phyloP scores from a whole-genome alignment of 163 green algal species.

The Chloromonas sp. region DNA sequence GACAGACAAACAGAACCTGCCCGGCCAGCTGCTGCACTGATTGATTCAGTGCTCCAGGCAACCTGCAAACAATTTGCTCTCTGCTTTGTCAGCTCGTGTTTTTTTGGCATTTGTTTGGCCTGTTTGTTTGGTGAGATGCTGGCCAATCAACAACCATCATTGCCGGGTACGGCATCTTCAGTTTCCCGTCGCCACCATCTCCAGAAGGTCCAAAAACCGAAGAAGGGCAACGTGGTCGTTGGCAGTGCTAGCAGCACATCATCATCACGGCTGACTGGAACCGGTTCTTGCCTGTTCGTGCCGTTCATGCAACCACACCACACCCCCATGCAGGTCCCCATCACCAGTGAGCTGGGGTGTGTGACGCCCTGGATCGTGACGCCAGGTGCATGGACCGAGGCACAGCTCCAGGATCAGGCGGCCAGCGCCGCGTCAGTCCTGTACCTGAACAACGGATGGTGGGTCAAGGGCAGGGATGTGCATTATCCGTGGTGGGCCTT shows the following conservation, averaged over 20 bases:
- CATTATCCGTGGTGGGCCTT: neutral
- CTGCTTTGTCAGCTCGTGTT: neutral
- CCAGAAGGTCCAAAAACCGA: too few relatives aligned
- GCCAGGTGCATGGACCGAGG: conserved; percentile 11
- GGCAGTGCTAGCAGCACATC: too few relatives aligned
- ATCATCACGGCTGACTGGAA: too few relatives aligned
- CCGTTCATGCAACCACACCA: too few relatives aligned
- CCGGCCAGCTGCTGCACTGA: neutral
- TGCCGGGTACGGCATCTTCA: too few relatives aligned
- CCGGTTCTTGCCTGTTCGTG: too few relatives aligned
- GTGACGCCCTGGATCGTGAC: conserved; percentile 26
- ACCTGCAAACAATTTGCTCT: neutral
- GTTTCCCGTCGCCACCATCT: too few relatives aligned
- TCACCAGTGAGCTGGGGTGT: conserved; percentile 35
- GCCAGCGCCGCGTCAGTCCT: conserved; percentile 8
- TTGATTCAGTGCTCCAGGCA: neutral
- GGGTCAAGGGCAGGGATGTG: neutral
- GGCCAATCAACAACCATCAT: too few relatives aligned
- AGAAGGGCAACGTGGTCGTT: too few relatives aligned
- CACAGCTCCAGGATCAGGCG: conserved; percentile 17
- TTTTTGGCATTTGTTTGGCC: neutral
- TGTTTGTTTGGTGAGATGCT: too few relatives aligned
- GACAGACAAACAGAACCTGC: neutral
- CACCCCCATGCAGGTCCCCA: conserved; percentile 21
- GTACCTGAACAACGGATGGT: conserved; percentile 24